Percentiles rank a stretch among this genome's conserved stretches.
These are phyloP conservation scores for Podospora pseudocomata DNA, from an alignment of 495 filamentous ascomycete species.

Conservation along the genomic window DNA sequence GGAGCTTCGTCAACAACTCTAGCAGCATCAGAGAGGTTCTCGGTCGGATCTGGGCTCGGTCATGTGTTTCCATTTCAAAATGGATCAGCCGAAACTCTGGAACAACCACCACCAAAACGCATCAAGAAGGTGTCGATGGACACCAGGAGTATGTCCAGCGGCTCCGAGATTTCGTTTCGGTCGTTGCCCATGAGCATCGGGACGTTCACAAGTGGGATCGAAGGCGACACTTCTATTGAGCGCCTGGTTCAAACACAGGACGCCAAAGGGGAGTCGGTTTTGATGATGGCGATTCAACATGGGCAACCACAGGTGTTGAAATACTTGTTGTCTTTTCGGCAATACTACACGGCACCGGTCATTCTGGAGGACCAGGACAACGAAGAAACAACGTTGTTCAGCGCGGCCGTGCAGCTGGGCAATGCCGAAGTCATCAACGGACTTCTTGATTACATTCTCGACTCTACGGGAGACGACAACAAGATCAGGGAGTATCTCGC, in stretches of 20 bases:
- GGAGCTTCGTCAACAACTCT: conserved; percentile 44
- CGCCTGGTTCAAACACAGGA: conserved; percentile 78
- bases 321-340: conserved; percentile 71
- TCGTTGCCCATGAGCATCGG: conserved; percentile 74
- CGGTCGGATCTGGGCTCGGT: conserved; percentile 63
- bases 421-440: conserved; percentile 68
- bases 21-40: conserved; percentile 42
- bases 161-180: conserved; percentile 70
- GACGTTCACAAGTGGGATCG: conserved; percentile 66
- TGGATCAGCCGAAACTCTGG: conserved; percentile 37
- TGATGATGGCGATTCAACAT: conserved; percentile 94
- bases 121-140: conserved; percentile 84
- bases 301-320: conserved; percentile 63
- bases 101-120: conserved; percentile 47
- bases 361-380: conserved; percentile 81
- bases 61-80: conserved; percentile 90
- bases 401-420: conserved; percentile 90
- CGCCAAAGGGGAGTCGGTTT: conserved; percentile 74
- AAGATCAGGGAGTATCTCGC: conserved; percentile 62
- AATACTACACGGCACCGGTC: conserved; percentile 64
- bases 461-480: conserved; percentile 33
- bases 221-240: conserved; percentile 83
- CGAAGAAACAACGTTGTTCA: conserved; percentile 84
- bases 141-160: conserved; percentile 78
- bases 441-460: conserved; percentile 60